Evolutionary conservation across 2,329 filamentous ascomycete genomes (phyloP).

Genomic region (Penicillium palitans): DNA sequence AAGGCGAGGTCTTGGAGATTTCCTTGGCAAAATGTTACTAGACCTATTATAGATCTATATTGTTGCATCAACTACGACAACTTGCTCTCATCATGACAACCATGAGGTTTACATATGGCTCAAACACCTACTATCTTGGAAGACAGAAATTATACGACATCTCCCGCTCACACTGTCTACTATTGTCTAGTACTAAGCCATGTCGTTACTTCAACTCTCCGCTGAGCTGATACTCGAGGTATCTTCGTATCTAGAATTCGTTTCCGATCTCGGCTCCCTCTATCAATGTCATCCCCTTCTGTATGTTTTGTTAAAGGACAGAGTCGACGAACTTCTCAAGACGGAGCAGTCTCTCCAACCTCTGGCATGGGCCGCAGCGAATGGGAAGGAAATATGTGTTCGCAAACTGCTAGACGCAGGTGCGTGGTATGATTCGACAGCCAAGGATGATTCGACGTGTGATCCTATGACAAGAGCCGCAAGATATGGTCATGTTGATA

Average conservation of each 20-base stretch:
- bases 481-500: background rate
- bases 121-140: background rate
- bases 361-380: background rate
- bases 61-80: background rate
- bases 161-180: background rate
- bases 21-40: background rate
- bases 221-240: background rate
- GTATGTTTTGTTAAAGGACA: background rate
- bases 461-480: background rate
- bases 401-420: background rate
- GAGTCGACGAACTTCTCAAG: background rate
- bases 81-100: background rate
- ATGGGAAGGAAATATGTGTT: background rate
- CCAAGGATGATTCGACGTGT: no score
- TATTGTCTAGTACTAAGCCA: background rate
- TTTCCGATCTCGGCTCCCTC: background rate
- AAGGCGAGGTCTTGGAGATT: slow-evolving; percentile 4
- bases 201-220: background rate
- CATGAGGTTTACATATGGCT: background rate
- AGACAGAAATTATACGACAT: background rate
- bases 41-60: background rate
- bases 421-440: background rate
- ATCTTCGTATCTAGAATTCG: background rate
- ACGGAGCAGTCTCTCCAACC: background rate
- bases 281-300: background rate